Base-by-base conservation (phyloP, 179 eudicot species). In the Beta macrorhiza region DNA sequence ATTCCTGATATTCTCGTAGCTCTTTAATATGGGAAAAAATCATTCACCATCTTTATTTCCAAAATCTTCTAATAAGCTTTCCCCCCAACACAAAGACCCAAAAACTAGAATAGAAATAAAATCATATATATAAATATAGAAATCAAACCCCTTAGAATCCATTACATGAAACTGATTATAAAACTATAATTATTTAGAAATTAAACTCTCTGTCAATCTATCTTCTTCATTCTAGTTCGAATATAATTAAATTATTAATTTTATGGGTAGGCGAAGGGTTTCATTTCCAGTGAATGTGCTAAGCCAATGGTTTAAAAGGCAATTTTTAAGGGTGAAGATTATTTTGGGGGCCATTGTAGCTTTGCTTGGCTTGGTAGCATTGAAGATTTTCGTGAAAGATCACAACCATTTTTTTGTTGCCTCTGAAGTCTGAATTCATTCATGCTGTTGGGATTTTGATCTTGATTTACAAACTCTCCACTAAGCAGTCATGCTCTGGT, bases 401-500 rank as follows among this genome's bases (percentile, higher is more conserved):
- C 84, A 72, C 29, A 81, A 82, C 59, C 91, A 90, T 70, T 91
- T 95, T 78, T 95, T 87, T 76, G 76, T 93, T 62, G 93, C 89
- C 5, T 25, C 25, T 25, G 25, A 25, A 25, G 25, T 85, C 97
- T 17, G 98, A 93, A 81, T 70, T 87, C 5, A 84, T 85, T 83
- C 98, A 93, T 73, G 89, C 87, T 71, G 80, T 80, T 55, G 99
- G 99, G 29, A 90, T 95, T 82, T n/a, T 90, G 45, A 88, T 93
- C 73, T 83, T 95, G 77, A 90, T 93, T 83, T 87, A 89, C 87
- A 95, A 93, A 88, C 97, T 95, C 83, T 77, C 89, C 77, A 86
- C 90, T 19, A 86, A 89, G 52, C 87, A 88, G 71, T 91, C 91
- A 55, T 95, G 99, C 79, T 91, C 98, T 1, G 99, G 99, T 94